Evolutionary conservation across 305 asterid species (phyloP).

Genomic region (Lippia alba): DNA sequence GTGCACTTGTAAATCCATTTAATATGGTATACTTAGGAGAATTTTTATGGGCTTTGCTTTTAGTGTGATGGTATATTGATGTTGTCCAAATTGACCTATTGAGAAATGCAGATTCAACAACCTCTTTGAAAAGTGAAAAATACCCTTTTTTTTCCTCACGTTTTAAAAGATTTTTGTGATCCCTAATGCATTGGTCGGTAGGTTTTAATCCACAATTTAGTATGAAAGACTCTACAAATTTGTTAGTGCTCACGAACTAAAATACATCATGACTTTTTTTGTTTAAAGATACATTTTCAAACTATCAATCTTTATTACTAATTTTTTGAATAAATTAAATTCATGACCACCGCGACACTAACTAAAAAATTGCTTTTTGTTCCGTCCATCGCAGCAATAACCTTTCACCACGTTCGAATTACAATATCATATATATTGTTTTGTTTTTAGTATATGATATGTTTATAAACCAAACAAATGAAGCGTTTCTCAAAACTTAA

Average conservation of each 20-base stretch:
- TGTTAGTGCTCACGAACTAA: neutral
- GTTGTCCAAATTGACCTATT: neutral
- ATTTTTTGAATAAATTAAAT: no score
- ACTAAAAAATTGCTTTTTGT: no score
- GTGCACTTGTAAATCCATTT: neutral
- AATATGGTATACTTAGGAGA: neutral
- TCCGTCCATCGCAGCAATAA: no score
- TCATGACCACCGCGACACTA: no score
- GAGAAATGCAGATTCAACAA: conserved; percentile 5
- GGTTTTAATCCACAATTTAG: neutral
- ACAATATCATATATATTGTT: no score
- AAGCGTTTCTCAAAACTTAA: no score
- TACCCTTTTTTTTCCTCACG: neutral
- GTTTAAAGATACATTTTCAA: no score
- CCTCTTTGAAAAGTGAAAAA: neutral
- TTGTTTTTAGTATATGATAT: no score
- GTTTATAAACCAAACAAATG: no score
- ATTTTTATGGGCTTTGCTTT: neutral
- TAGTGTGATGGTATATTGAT: neutral
- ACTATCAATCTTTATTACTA: no score
- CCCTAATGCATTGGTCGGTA: neutral
- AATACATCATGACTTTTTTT: no score
- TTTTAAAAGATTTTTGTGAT: neutral
- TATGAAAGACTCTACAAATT: neutral
- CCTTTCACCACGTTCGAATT: no score